These are phyloP conservation scores for Picochlorum sp. DNA, from an alignment of 139 green algal species.

Conservation along the genomic window DNA sequence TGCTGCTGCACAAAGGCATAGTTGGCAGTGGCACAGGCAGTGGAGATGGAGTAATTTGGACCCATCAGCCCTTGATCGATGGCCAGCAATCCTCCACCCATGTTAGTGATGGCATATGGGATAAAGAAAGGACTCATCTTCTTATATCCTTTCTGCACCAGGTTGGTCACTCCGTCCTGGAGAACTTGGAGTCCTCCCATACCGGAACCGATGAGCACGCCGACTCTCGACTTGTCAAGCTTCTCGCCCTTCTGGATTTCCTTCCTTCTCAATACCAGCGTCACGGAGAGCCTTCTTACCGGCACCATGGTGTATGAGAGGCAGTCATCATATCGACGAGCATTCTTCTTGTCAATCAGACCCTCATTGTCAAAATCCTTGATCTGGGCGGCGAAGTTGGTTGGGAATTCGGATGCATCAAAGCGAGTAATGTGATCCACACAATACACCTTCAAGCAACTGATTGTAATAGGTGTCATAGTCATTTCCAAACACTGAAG, in stretches of 20 bases:
- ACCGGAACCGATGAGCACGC: slow-evolving; percentile 84
- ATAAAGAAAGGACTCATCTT: slow-evolving; percentile 99
- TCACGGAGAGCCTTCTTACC: slow-evolving; percentile 73
- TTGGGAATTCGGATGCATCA: slow-evolving; percentile 83
- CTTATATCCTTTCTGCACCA: slow-evolving; percentile 91
- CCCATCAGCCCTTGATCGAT: slow-evolving; percentile 90
- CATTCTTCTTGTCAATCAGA: slow-evolving; percentile 92
- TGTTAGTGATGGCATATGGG: slow-evolving; percentile 99
- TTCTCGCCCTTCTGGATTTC: slow-evolving; percentile 45
- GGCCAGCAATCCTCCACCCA: slow-evolving; percentile 84
- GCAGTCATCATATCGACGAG: slow-evolving; percentile 90
- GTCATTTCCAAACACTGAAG: slow-evolving; percentile 80
- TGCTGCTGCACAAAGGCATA: slow-evolving; percentile 92
- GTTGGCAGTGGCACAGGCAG: slow-evolving; percentile 92
- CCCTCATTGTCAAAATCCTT: slow-evolving; percentile 80
- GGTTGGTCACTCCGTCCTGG: slow-evolving; percentile 73
- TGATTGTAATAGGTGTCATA: slow-evolving; percentile 83
- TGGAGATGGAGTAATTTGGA: slow-evolving; percentile 98
- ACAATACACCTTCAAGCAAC: slow-evolving; percentile 80
- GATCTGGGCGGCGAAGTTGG: slow-evolving; percentile 94
- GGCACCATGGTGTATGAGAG: slow-evolving; percentile 87
- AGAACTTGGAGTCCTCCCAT: slow-evolving; percentile 87
- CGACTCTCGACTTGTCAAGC: slow-evolving; percentile 78
- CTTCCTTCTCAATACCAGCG: slow-evolving; percentile 66
- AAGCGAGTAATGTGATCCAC: slow-evolving; percentile 84